Percentiles rank a stretch among this genome's conserved stretches.
Conservation (phyloP, 2,329 filamentous ascomycete genomes). For the Penicillium sumatraense region DNA sequence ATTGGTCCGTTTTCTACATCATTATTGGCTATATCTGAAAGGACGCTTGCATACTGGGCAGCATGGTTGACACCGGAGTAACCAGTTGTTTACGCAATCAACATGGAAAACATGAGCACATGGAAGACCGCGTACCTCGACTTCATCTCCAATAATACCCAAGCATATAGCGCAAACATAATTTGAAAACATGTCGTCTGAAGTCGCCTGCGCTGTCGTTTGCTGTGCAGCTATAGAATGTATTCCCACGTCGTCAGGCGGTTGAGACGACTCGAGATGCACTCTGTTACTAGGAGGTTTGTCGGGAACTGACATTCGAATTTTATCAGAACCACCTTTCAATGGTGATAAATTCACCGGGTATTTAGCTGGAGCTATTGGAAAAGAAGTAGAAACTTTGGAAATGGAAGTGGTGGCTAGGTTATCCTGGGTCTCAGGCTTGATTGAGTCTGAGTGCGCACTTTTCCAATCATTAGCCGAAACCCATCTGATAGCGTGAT, state of each 20-base stretch:
- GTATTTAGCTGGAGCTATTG: not conserved
- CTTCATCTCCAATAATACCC: constrained; percentile 3
- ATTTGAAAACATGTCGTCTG: constrained; percentile 2
- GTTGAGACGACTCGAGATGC: not conserved
- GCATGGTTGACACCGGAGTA: constrained; percentile 3
- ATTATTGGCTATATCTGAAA: too few species aligned
- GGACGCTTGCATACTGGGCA: constrained; percentile 10
- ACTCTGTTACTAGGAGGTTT: not conserved
- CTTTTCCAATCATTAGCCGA: constrained; percentile 1
- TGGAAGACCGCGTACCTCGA: constrained; percentile 3
- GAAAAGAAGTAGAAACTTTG: not conserved
- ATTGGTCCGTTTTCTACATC: too few species aligned
- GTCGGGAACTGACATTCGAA: not conserved
- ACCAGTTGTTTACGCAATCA: constrained; percentile 5
- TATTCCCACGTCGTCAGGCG: not conserved
- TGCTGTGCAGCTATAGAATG: not conserved
- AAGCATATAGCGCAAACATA: constrained; percentile 8
- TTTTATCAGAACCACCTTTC: not conserved
- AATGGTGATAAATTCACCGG: constrained; percentile 1
- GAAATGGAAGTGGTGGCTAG: not conserved
- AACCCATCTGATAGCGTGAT: not conserved
- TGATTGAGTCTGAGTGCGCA: not conserved
- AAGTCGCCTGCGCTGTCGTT: not conserved
- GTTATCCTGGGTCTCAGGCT: not conserved
- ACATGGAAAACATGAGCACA: constrained; percentile 8